Conservation (phyloP, 1,284 basidiomycete species). For the Mycena sp. region DNA sequence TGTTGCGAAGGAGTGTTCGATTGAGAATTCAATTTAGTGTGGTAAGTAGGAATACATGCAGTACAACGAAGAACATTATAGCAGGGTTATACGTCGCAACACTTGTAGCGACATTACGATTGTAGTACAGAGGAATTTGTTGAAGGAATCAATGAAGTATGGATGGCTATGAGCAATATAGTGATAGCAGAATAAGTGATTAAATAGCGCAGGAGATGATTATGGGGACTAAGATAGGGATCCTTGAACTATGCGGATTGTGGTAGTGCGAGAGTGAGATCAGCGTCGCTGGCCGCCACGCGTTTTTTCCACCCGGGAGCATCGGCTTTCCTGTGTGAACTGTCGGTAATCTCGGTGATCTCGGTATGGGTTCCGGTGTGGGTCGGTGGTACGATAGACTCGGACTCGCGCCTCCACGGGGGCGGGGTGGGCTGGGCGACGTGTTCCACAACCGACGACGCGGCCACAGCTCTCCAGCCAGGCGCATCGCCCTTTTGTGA, state of each 20-base stretch:
- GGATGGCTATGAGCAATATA: neutral
- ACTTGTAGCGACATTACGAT: neutral
- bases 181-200: neutral
- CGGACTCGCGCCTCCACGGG: neutral
- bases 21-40: too few relatives aligned
- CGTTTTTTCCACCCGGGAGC: conserved; percentile 16
- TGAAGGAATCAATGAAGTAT: neutral
- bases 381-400: neutral
- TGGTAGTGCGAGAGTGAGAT: neutral
- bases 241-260: neutral
- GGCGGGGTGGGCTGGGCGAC: conserved; percentile 13
- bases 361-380: neutral
- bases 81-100: neutral
- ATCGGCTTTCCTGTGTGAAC: neutral
- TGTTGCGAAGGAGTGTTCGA: too few relatives aligned
- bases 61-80: too few relatives aligned
- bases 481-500: neutral
- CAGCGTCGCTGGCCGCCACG: neutral
- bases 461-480: neutral
- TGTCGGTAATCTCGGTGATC: neutral
- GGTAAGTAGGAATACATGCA: too few relatives aligned
- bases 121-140: neutral
- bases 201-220: neutral
- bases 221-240: neutral
- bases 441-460: neutral